Evolutionary conservation across 129 eudicot genomes (phyloP).

Genomic region (Calendula officinalis): DNA sequence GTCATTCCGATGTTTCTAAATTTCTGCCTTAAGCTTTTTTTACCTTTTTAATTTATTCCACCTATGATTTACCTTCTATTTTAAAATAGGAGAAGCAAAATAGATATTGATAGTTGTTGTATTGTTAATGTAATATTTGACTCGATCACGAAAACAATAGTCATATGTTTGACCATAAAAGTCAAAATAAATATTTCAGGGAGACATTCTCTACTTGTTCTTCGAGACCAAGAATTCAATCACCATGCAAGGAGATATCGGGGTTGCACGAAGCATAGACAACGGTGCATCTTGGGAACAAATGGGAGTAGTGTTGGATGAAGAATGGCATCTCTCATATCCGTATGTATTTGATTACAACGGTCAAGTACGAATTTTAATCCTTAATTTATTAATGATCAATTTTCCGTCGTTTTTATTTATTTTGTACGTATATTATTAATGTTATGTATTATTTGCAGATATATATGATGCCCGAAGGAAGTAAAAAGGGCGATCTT

Average conservation of each 20-base stretch:
- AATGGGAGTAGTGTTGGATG: conserved; percentile 82
- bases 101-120: not conserved
- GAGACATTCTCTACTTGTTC: conserved; percentile 65
- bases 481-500: conserved; percentile 81
- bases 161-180: conserved; percentile 7
- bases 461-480: conserved; percentile 96
- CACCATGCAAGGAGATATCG: conserved; percentile 95
- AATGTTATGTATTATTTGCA: conserved; percentile 13
- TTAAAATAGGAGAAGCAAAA: no score
- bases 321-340: conserved; percentile 96
- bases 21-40: no score
- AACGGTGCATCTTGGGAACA: conserved; percentile 91
- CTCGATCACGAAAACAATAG: not conserved
- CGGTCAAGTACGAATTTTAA: conserved; percentile 51
- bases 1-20: no score
- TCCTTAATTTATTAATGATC: not conserved
- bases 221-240: conserved; percentile 81
- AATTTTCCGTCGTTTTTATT: no score
- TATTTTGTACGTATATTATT: not conserved
- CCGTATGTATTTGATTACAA: conserved; percentile 72
- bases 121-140: not conserved
- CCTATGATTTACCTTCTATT: no score
- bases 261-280: conserved; percentile 71
- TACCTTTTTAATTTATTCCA: no score
- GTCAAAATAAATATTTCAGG: conserved; percentile 46